Conservation (phyloP, 352 stramenopile genomes). For the Phytophthora pluvialis region DNA sequence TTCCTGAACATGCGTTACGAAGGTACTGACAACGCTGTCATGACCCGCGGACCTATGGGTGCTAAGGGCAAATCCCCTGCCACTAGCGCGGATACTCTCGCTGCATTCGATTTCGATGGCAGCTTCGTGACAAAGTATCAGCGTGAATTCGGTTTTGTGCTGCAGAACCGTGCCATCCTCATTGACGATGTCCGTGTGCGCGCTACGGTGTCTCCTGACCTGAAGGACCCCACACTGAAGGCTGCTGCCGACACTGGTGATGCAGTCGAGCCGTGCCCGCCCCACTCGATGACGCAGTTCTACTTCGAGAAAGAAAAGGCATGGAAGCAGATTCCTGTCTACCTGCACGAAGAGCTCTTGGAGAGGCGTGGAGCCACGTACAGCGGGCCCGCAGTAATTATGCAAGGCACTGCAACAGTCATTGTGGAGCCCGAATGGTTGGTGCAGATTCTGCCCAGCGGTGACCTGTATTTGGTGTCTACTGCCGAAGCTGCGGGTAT, state of each 20-base stretch:
- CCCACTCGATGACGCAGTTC: slow-evolving; percentile 72
- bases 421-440: slow-evolving; percentile 96
- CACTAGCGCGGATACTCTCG: slow-evolving; percentile 35
- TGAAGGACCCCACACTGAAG: slow-evolving; percentile 48
- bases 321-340: slow-evolving; percentile 92
- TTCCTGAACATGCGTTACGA: slow-evolving; percentile 99
- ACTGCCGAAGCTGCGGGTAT: slow-evolving; percentile 42
- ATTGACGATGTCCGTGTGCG: slow-evolving; percentile 98
- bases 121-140: slow-evolving; percentile 95
- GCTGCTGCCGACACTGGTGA: neutral
- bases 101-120: slow-evolving; percentile 85
- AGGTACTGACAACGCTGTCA: slow-evolving; percentile 98
- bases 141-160: slow-evolving; percentile 98
- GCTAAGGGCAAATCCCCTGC: slow-evolving; percentile 44
- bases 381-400: slow-evolving; percentile 95
- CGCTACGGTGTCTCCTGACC: slow-evolving; percentile 89
- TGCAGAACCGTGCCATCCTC: slow-evolving; percentile 93
- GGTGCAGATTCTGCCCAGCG: slow-evolving; percentile 92
- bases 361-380: slow-evolving; percentile 74
- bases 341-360: slow-evolving; percentile 91
- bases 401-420: slow-evolving; percentile 98
- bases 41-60: slow-evolving; percentile 86
- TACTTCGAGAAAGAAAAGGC: slow-evolving; percentile 85
- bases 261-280: slow-evolving; percentile 36
- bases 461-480: slow-evolving; percentile 95